These are phyloP conservation scores for Phalaenopsis aphrodite DNA, from an alignment of 106 monocot species.

Conservation along the genomic window DNA sequence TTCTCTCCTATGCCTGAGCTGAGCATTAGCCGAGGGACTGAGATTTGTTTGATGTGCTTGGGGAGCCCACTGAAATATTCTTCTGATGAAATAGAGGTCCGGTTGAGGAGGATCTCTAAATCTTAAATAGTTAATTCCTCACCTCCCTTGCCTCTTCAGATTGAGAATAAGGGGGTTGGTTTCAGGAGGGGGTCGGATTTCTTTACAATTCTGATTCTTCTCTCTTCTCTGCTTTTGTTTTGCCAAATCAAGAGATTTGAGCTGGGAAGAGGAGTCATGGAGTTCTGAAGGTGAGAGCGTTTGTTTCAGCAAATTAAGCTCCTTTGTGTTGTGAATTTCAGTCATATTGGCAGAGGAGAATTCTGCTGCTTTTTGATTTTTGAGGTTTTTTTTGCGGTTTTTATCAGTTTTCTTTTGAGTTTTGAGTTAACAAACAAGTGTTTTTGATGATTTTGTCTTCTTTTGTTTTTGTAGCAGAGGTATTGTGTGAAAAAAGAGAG, in stretches of 20 bases:
- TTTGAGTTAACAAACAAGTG: not conserved
- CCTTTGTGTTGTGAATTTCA: not conserved
- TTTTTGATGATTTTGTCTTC: not conserved
- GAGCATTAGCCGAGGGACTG: conserved; percentile 25
- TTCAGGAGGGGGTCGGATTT: too few relatives aligned
- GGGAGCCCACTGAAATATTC: not conserved
- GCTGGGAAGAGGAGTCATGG: too few relatives aligned
- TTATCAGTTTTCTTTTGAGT: not conserved
- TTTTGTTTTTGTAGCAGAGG: not conserved
- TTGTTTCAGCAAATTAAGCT: too few relatives aligned
- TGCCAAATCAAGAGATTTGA: too few relatives aligned
- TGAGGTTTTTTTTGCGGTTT: not conserved
- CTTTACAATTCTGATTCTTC: too few relatives aligned
- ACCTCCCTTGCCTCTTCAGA: too few relatives aligned
- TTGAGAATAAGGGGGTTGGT: too few relatives aligned
- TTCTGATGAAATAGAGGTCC: not conserved
- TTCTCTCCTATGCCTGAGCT: conserved; percentile 12
- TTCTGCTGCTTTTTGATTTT: not conserved
- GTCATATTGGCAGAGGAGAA: not conserved
- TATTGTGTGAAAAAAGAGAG: not conserved
- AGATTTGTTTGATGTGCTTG: conserved; percentile 40
- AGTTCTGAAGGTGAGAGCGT: too few relatives aligned
- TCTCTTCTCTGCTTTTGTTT: too few relatives aligned
- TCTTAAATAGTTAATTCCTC: too few relatives aligned
- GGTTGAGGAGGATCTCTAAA: not conserved